Base-by-base conservation (phyloP, 2,329 filamentous ascomycete species). In the Neonectria ditissima region DNA sequence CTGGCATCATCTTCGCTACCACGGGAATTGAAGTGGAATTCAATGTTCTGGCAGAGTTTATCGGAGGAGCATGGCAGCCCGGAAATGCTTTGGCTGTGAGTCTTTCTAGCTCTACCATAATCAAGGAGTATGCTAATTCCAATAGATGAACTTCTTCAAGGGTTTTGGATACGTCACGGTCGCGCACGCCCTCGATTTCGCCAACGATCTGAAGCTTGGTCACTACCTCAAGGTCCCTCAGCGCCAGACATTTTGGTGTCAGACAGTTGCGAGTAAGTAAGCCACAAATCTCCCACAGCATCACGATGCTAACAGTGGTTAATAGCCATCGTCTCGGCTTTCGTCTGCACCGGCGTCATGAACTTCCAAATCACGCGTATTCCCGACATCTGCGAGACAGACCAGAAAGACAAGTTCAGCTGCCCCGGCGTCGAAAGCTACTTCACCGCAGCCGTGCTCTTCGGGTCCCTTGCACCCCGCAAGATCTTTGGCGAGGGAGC, bases 41-140 rank as follows among this genome's bases (percentile, higher is more conserved):
- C 26, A 83, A 84, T 48, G 82, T 85, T 0, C 67, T 85, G 2
- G 80, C 81, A 10, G 81, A 84, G 70, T 80, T 84, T 10, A 82
- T 84, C 11, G 82, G 80, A 28, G 82, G 82, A 11, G 76, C 78
- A 0, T 79, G 78, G 69, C 76, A 80, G 3, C 73, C 78, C 0
- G 82, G 82, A 3, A 83, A 83, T 58, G 80, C 82, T 0, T 65
- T 84, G 13, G 80, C 79, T 44, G 69, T 69, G 41, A 43, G 68
- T 55, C 2, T 1, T 7, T 5, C 3, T 0, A 4, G 5, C 0
- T 2, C 6, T 5, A 4, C 3, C 4, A 2, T 1, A 37, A 14
- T 1, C 6, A 0, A 0, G 1, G 1, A 11, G 1, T 1, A 1
- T 1, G 26, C 58, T 70, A 6, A 70, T 4, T 26, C 6, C 3